Conservation (phyloP, 345 rosid species). For the Litchi chinensis region DNA sequence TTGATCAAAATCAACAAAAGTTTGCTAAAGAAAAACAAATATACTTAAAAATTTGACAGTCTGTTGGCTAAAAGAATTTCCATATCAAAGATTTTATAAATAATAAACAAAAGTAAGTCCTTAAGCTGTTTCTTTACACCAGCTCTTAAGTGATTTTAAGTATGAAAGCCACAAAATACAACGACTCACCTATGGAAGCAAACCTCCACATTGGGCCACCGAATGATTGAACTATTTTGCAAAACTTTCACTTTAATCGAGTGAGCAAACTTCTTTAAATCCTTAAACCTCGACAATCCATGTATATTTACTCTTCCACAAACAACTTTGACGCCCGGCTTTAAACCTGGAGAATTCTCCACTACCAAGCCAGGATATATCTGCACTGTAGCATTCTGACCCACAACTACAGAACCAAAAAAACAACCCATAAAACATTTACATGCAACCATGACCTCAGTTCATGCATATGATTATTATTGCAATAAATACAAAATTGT, state of each 20-base stretch:
- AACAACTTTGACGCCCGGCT: slow-evolving; percentile 48
- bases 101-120: background rate
- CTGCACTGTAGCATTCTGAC: slow-evolving; percentile 41
- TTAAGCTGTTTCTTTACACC: background rate
- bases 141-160: background rate
- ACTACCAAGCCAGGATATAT: slow-evolving; percentile 58
- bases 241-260: slow-evolving; percentile 59
- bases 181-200: slow-evolving; percentile 83
- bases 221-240: slow-evolving; percentile 36
- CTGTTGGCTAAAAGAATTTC: background rate
- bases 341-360: slow-evolving; percentile 67
- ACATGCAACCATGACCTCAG: background rate
- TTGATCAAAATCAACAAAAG: background rate
- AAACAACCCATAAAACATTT: background rate
- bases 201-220: slow-evolving; percentile 51
- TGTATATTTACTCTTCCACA: slow-evolving; percentile 74
- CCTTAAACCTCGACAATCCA: slow-evolving; percentile 62
- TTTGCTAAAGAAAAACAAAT: background rate
- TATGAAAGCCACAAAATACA: background rate
- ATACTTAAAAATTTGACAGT: background rate
- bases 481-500: background rate
- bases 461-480: background rate
- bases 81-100: background rate
- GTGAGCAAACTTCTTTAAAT: slow-evolving; percentile 68
- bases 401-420: slow-evolving; percentile 53